Evolutionary conservation across 2,329 filamentous ascomycete genomes (phyloP).

Genomic region (Mycosphaerelloides madeirae): DNA sequence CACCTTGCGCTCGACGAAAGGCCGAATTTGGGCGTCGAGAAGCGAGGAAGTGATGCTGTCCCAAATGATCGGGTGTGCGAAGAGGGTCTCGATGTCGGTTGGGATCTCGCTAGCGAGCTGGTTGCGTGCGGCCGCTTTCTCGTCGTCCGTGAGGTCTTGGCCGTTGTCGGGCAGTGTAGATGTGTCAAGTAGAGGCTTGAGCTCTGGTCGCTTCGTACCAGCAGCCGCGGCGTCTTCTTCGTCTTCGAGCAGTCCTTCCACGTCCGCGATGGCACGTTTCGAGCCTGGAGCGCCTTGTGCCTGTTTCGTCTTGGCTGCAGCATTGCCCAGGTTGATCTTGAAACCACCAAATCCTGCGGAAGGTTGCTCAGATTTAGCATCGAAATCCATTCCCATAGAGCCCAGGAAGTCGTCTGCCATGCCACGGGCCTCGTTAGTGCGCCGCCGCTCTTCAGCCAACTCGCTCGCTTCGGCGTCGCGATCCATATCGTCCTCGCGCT

Average conservation of each 20-base stretch:
- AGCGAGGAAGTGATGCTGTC: slow-evolving; percentile 78
- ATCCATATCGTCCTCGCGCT: slow-evolving; percentile 74
- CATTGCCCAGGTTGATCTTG: slow-evolving; percentile 87
- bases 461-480: slow-evolving; percentile 74
- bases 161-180: slow-evolving; percentile 67
- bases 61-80: slow-evolving; percentile 93
- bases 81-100: slow-evolving; percentile 76
- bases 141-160: slow-evolving; percentile 75
- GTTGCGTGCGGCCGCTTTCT: slow-evolving; percentile 74
- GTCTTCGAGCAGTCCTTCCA: slow-evolving; percentile 90
- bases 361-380: slow-evolving; percentile 50
- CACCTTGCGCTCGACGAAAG: slow-evolving; percentile 97
- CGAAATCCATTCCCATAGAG: slow-evolving; percentile 68
- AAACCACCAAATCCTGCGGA: slow-evolving; percentile 57
- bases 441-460: slow-evolving; percentile 55
- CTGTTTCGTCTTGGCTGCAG: slow-evolving; percentile 63
- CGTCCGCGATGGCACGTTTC: slow-evolving; percentile 66
- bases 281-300: slow-evolving; percentile 37
- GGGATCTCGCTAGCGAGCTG: slow-evolving; percentile 88
- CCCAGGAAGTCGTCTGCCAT: slow-evolving; percentile 90
- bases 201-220: slow-evolving; percentile 29
- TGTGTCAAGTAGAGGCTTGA: slow-evolving; percentile 41
- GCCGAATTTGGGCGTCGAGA: slow-evolving; percentile 78
- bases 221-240: slow-evolving; percentile 70
- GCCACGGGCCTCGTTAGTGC: slow-evolving; percentile 72